phyloP scores from a whole-genome alignment of 768 basidiomycete species.

The Panellus pusillus region DNA sequence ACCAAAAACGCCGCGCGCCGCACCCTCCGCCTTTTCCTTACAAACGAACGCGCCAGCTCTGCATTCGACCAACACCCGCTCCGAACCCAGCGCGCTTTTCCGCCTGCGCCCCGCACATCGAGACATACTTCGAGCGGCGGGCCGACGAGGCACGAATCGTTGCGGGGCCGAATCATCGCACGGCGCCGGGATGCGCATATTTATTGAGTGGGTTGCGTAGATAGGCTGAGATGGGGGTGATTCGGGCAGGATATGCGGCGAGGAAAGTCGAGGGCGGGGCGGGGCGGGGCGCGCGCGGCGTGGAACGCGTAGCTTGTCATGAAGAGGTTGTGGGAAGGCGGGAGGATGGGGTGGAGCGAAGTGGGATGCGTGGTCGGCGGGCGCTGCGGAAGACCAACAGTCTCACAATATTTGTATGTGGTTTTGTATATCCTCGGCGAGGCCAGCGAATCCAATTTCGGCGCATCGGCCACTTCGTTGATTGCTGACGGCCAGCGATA shows the following conservation, averaged over 20 bases:
- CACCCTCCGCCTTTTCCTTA: too few species aligned
- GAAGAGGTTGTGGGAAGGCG: slow-evolving; percentile 4
- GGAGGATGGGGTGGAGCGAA: slow-evolving; percentile 34
- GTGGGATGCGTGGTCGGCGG: slow-evolving; percentile 27
- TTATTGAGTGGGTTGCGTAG: slow-evolving; percentile 80
- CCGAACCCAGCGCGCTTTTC: slow-evolving; percentile 60
- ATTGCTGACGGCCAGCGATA: too few species aligned
- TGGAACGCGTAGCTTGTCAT: too few species aligned
- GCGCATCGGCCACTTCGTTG: too few species aligned
- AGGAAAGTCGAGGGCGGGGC: too few species aligned
- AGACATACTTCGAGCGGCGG: slow-evolving; percentile 77
- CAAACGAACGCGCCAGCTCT: slow-evolving; percentile 45
- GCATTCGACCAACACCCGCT: slow-evolving; percentile 69
- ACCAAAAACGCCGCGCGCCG: too few species aligned
- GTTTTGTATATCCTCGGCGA: too few species aligned
- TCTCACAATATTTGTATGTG: too few species aligned
- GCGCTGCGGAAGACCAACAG: slow-evolving; percentile 9
- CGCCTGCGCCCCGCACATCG: slow-evolving; percentile 74
- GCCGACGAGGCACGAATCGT: slow-evolving; percentile 77
- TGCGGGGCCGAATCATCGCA: slow-evolving; percentile 86
- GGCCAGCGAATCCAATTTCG: too few species aligned
- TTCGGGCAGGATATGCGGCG: too few species aligned
- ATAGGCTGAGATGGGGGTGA: slow-evolving; percentile 38
- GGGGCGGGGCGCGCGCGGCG: slow-evolving; percentile 7
- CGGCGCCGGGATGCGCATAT: slow-evolving; percentile 80